These are phyloP conservation scores for Alternaria novae-zelandiae DNA, from an alignment of 2,329 filamentous ascomycete genomes.

Conservation along the genomic window DNA sequence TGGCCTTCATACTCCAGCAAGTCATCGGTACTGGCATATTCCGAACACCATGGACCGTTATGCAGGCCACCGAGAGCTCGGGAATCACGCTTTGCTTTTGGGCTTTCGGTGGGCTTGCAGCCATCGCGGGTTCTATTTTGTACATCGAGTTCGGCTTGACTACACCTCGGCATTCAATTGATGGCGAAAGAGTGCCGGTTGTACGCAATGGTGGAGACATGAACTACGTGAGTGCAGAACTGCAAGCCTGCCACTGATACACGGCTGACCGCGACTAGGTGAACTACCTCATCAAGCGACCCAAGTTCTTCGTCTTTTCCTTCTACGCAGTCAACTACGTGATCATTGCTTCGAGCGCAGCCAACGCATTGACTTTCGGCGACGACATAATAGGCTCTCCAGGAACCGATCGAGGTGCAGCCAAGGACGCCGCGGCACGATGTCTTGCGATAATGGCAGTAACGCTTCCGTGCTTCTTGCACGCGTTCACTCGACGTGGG, in stretches of 20 bases:
- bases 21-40: not conserved
- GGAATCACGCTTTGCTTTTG: not conserved
- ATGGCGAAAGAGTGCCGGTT: not conserved
- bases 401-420: not conserved
- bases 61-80: not conserved
- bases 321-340: not conserved
- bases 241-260: not conserved
- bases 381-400: not conserved
- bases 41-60: not conserved
- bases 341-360: not conserved
- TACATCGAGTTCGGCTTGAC: not conserved
- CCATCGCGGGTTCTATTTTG: not conserved
- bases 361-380: not conserved
- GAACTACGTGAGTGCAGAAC: not conserved
- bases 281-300: not conserved
- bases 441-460: not conserved
- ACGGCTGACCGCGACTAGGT: not conserved
- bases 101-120: not conserved
- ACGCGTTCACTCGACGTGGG: not conserved
- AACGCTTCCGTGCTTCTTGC: not conserved
- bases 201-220: not conserved
- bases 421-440: not conserved
- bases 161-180: not conserved
- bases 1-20: not conserved
- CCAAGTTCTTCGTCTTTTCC: not conserved